Percentiles rank a stretch among this genome's conserved stretches.
phyloP scores from a whole-genome alignment of 495 filamentous ascomycete species.

The Penicillium flavigenum region DNA sequence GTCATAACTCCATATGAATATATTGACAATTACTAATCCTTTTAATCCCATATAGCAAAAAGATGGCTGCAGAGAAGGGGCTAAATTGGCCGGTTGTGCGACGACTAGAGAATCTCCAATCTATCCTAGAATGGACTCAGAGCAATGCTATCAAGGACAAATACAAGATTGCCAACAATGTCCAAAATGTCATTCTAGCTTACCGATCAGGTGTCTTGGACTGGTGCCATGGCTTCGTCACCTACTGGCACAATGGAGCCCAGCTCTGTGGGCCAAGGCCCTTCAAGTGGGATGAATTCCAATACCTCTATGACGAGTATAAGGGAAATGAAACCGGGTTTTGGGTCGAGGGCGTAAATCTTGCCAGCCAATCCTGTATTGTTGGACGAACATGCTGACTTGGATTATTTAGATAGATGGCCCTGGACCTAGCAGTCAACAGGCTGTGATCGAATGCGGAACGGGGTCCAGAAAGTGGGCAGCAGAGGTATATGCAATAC shows the following conservation, averaged over 20 bases:
- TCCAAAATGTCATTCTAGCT: background rate
- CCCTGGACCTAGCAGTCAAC: background rate
- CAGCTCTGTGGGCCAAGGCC: constrained; percentile 10
- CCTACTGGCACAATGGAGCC: constrained; percentile 7
- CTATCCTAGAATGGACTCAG: background rate
- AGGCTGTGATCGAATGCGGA: background rate
- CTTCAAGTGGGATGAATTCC: constrained; percentile 8
- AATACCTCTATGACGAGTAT: background rate
- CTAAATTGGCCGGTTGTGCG: background rate
- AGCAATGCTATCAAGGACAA: background rate
- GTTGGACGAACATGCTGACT: background rate
- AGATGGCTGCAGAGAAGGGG: background rate
- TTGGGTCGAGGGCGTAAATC: background rate
- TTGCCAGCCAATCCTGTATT: too few species aligned
- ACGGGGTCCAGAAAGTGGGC: background rate
- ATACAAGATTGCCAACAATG: background rate
- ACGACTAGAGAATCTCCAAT: background rate
- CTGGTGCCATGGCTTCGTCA: constrained; percentile 8
- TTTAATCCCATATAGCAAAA: background rate
- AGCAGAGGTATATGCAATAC: background rate
- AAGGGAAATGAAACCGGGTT: background rate
- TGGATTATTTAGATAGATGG: background rate
- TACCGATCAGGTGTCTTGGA: background rate
- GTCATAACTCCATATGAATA: too few species aligned
- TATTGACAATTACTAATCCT: background rate